Evolutionary conservation across 257 asterid species (phyloP).

Genomic region (Solanum boliviense): DNA sequence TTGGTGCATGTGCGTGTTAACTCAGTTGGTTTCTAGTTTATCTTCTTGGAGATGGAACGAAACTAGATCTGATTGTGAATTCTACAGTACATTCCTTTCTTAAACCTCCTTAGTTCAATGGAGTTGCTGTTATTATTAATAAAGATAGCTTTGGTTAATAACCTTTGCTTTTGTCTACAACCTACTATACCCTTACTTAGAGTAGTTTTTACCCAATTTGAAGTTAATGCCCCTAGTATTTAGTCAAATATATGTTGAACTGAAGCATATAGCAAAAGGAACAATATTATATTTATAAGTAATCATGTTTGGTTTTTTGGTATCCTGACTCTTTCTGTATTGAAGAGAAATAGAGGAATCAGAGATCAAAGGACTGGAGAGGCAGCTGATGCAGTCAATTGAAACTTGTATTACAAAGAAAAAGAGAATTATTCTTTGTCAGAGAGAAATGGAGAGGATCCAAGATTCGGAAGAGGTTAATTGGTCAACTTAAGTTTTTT

Average conservation of each 20-base stretch:
- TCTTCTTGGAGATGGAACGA: neutral
- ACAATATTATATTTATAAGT: neutral
- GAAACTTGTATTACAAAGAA: conserved; percentile 93
- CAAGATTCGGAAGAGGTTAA: conserved; percentile 92
- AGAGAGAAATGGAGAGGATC: conserved; percentile 77
- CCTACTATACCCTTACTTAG: neutral
- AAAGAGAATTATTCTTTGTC: conserved; percentile 80
- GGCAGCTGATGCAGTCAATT: conserved; percentile 94
- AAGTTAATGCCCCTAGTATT: neutral
- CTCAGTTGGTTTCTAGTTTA: neutral
- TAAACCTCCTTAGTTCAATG: neutral
- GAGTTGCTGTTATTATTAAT: neutral
- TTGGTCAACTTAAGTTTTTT: neutral
- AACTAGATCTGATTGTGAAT: neutral
- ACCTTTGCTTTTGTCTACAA: neutral
- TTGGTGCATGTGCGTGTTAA: conserved; percentile 1
- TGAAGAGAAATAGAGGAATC: conserved; percentile 91
- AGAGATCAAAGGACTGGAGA: conserved; percentile 82
- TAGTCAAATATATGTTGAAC: neutral
- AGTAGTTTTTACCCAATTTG: neutral
- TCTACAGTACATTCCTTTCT: neutral
- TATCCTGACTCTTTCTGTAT: conserved; percentile 1
- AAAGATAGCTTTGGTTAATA: neutral
- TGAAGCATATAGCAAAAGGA: neutral
- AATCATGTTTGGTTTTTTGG: conserved; percentile 1